phyloP scores from a whole-genome alignment of 2,329 filamentous ascomycete species.

The Teratosphaeria zuluensis region DNA sequence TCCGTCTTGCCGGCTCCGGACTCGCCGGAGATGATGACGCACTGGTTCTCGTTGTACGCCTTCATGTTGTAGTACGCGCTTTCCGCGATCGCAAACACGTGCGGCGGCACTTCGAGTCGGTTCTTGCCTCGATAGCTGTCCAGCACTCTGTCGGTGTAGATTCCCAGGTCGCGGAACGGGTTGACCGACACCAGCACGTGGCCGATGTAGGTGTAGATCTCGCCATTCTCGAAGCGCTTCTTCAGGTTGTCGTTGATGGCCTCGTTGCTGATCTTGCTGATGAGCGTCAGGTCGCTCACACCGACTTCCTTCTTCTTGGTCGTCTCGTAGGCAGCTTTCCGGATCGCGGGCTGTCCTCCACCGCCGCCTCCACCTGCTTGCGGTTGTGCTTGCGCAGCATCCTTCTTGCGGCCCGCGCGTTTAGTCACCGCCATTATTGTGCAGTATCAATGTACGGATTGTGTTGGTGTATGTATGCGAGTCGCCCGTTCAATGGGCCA shows the following conservation, averaged over 20 bases:
- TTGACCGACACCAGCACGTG: constrained; percentile 99
- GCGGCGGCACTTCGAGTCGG: constrained; percentile 72
- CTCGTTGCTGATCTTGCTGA: constrained; percentile 98
- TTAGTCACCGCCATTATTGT: constrained; percentile 41
- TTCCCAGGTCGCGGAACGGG: constrained; percentile 87
- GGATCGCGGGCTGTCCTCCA: constrained; percentile 58
- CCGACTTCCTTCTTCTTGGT: constrained; percentile 99
- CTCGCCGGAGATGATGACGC: constrained; percentile 97
- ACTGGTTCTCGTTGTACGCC: constrained; percentile 97
- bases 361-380: constrained; percentile 24
- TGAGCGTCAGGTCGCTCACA: constrained; percentile 90
- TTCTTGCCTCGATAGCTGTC: constrained; percentile 96
- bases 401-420: constrained; percentile 50
- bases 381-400: constrained; percentile 33
- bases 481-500: background rate
- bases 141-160: constrained; percentile 91
- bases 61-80: constrained; percentile 99
- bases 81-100: constrained; percentile 96
- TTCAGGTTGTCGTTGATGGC: constrained; percentile 99
- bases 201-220: constrained; percentile 99
- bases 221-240: constrained; percentile 91
- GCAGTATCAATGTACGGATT: background rate
- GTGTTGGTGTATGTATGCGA: background rate
- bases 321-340: constrained; percentile 91
- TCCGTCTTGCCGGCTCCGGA: constrained; percentile 98